Base-by-base conservation (phyloP, 1,284 basidiomycete genomes). In the Amylostereum areolatum region DNA sequence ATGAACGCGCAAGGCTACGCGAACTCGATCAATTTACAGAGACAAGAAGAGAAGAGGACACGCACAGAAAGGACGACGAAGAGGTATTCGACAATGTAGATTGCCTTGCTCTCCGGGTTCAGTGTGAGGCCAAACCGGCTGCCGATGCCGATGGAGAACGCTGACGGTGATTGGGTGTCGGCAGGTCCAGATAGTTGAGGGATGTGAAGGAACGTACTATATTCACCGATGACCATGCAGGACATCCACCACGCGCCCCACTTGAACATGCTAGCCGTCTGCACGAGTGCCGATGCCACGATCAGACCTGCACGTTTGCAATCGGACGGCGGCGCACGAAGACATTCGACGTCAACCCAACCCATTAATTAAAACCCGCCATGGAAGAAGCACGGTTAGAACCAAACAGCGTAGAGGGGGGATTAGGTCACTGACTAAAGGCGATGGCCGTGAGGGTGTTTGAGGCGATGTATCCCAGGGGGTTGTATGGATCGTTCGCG, bases 1-100 rank as follows among this genome's bases (percentile, higher is more conserved):
- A 89, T 80, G 67, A 88, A 88, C n/a, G 83, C 83, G 56, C 86
- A 88, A 8, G 86, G 83, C 74, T 78, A 25, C 6, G 27, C 18
- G 18, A 10, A 33, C 24, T 46, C 31, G 1, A 27, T 24, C 24
- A 31, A 24, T 5, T 18, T 18, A 34, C 24, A 24, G 24, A 36
- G 42, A 2, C 32, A 35, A 43, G 8, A 5, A 18, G 25, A 43
- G 11, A 42, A 12, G 46, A 28, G n/a, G 24, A 24, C 39, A 65
- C 72, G 52, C 54, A 83, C 81, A 5, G 81, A 80, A n/a, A 85
- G 68, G 6, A 84, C 80, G 35, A 84, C 74, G 55, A 85, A 78
- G 8, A 84, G 62, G 56, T 85, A 79, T 61, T 81, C 74, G 1
- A 69, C 67, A 46, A 84, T 83, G 55, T 81, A 85, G 5, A 79